A percentile compares a stretch with the other conserved stretches of the same genome.
Conservation (phyloP, 768 basidiomycete genomes). For the Lactifluus echinatus region DNA sequence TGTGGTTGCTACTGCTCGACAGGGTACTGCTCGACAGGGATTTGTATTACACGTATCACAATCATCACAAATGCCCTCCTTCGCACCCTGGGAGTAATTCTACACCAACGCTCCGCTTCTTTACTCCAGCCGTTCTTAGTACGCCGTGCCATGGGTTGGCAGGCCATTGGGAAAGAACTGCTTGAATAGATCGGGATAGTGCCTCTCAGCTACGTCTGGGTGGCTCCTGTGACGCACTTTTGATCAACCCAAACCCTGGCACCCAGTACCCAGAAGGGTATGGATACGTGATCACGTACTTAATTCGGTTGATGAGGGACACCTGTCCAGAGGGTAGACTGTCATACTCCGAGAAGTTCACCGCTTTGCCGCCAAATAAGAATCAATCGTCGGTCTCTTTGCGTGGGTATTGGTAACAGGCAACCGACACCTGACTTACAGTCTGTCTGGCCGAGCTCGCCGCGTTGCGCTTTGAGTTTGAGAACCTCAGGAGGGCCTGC, state of each 20-base stretch:
- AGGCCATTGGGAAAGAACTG: slow-evolving; percentile 62
- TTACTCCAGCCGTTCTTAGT: slow-evolving; percentile 26
- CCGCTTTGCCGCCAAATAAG: slow-evolving; percentile 39
- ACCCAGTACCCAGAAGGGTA: not conserved
- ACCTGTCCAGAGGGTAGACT: slow-evolving; percentile 61
- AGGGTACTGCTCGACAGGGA: no score
- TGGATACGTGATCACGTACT: slow-evolving; percentile 49
- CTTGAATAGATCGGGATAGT: slow-evolving; percentile 67
- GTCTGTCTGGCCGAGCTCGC: slow-evolving; percentile 46
- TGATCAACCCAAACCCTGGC: not conserved
- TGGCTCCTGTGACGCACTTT: slow-evolving; percentile 52
- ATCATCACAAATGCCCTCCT: not conserved
- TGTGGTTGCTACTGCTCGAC: no score
- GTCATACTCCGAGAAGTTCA: slow-evolving; percentile 73
- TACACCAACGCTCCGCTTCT: slow-evolving; percentile 15
- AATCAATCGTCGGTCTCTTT: not conserved
- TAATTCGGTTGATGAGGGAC: slow-evolving; percentile 67
- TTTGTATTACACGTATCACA: no score
- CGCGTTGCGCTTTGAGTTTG: slow-evolving; percentile 53
- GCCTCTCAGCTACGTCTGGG: slow-evolving; percentile 69
- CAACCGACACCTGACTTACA: slow-evolving; percentile 43
- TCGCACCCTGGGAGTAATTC: no score
- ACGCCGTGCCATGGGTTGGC: slow-evolving; percentile 40
- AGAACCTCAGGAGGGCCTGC: slow-evolving; percentile 63
- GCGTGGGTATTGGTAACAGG: no score